phyloP scores from a whole-genome alignment of 257 asterid species.

The Sherardia arvensis region DNA sequence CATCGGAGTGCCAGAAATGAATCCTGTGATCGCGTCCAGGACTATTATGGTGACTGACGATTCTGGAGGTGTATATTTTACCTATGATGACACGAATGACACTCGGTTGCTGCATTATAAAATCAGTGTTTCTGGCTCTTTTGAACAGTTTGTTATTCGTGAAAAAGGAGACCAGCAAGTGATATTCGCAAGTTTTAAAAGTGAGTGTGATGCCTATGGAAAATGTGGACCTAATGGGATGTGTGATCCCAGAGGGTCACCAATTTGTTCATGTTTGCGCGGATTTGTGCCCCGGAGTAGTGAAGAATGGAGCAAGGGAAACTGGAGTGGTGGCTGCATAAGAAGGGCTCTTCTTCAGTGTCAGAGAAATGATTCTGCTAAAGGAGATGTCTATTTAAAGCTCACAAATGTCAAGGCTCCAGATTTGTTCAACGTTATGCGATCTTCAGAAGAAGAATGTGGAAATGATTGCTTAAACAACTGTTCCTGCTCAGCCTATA shows the following conservation, averaged over 20 bases:
- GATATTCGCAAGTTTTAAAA: not conserved
- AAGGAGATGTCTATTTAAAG: not conserved
- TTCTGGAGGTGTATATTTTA: not conserved
- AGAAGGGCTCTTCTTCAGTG: not conserved
- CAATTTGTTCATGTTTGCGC: not conserved
- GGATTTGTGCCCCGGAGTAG: not conserved
- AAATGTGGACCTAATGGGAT: not conserved
- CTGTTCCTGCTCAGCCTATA: not conserved
- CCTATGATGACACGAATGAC: not conserved
- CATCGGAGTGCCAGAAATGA: slow-evolving; percentile 7
- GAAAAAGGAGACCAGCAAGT: not conserved
- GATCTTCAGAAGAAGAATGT: not conserved
- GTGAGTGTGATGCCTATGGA: not conserved
- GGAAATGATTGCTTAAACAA: not conserved
- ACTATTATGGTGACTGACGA: not conserved
- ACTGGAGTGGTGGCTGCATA: not conserved
- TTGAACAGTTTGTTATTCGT: not conserved
- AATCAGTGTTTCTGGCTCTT: not conserved
- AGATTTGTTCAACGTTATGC: not conserved
- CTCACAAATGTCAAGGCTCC: not conserved
- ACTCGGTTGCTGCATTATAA: not conserved
- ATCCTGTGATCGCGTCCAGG: not conserved
- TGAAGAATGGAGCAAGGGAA: not conserved
- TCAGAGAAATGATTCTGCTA: not conserved
- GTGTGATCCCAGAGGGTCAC: not conserved